Base-by-base conservation (phyloP, 2,329 filamentous ascomycete genomes). In the Diaporthe humulicola region DNA sequence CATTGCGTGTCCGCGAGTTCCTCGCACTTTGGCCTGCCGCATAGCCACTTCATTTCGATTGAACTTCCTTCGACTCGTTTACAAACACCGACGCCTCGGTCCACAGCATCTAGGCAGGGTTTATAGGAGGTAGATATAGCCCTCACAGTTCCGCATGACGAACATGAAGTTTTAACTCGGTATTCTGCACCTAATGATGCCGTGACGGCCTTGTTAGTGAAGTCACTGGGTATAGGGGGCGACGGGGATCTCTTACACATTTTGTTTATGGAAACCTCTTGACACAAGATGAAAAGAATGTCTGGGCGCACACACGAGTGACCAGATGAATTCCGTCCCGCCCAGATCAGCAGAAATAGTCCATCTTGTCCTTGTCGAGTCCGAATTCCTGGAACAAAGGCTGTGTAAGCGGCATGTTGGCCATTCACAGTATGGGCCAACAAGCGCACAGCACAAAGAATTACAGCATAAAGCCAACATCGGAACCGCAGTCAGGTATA, bases 1-100 rank as follows among this genome's bases (percentile, higher is more conserved):
- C 73, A 74, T 9, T 33, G 22, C 0, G 3, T 12, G 4, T 52
- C 54, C 15, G 60, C 73, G 25, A 52, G 40, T 40, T 60, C 36
- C n/a, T 67, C 30, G 57, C 73, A 74, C 12, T 48, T 25, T n/a
- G 5, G 12, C 5, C 6, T 15, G 40, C 45, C 50, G 36, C 73
- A 74, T 8, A 72, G 60, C 60, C 69, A 74, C 52, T 72, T 69
- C 17, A 69, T 14, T 3, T 48, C 33, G 8, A 72, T 50, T 4
- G 25, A 50, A 2, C 50, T 42, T 12, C 73, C 67, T 8, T 28
- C 38, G 14, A 71, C 56, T 2, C 19, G 22, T 19, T 36, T 25
- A 36, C 67, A 74, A 19, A 71, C 33, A 5, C 67, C 73, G 10
- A 30, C 28, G 2, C 45, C 40, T 28, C 66, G 57, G 6, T 6